Evolutionary conservation across 1,284 basidiomycete genomes (phyloP).

Genomic region (Pulchroboletus neoregius): DNA sequence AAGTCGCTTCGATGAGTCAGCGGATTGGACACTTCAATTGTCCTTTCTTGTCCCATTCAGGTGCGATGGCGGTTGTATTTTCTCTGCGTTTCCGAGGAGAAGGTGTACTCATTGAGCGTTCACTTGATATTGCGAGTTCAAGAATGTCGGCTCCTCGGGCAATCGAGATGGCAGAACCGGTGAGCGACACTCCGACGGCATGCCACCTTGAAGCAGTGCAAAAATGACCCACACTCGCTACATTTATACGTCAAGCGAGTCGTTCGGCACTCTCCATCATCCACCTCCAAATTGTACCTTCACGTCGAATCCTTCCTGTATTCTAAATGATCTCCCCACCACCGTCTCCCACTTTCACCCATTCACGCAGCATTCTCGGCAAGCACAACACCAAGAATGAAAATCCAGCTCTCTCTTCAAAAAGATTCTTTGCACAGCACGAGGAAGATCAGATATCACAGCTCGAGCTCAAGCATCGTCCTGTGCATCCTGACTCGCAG

Average conservation of each 20-base stretch:
- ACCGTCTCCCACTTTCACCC: slow-evolving; percentile 7
- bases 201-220: slow-evolving; percentile 25
- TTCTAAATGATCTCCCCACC: slow-evolving; percentile 26
- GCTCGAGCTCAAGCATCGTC: slow-evolving; percentile 21
- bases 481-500: slow-evolving; percentile 10
- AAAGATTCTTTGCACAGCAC: slow-evolving; percentile 23
- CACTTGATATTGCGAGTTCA: no score
- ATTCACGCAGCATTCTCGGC: not conserved
- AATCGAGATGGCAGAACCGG: slow-evolving; percentile 7
- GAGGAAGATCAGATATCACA: slow-evolving; percentile 15
- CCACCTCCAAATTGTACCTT: slow-evolving; percentile 9
- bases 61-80: slow-evolving; percentile 1
- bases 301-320: not conserved
- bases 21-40: slow-evolving; percentile 7
- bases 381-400: slow-evolving; percentile 13
- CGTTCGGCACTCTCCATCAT: slow-evolving; percentile 12
- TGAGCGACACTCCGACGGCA: not conserved
- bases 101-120: slow-evolving; percentile 7
- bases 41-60: slow-evolving; percentile 6
- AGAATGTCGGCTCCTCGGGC: slow-evolving; percentile 4
- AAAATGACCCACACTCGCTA: slow-evolving; percentile 16
- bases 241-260: slow-evolving; percentile 26
- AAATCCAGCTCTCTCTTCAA: slow-evolving; percentile 16
- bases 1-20: slow-evolving; percentile 13
- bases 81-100: slow-evolving; percentile 1